Base-by-base conservation (phyloP, 2,329 filamentous ascomycete species). In the Hymenoscyphus infarciens region DNA sequence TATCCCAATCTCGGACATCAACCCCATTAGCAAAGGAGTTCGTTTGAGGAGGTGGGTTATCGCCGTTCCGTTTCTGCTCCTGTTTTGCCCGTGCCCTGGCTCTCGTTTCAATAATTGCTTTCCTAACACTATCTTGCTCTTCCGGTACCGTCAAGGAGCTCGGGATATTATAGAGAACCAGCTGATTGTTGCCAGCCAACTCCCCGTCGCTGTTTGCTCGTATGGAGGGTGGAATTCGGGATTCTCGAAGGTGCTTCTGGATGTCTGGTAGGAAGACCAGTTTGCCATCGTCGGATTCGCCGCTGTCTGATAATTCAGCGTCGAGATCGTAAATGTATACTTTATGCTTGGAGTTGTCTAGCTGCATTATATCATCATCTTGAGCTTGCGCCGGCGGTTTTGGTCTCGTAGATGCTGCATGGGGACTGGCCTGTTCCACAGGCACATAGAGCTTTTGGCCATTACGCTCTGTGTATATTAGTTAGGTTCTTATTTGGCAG, bases 281-380 rank as follows among this genome's bases (percentile, higher is more conserved):
- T 68, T 80, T 83, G 25, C 84, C 80, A 58, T 80, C 77, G 61
- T 86, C 81, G 52, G 84, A 80, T 56, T 81, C 78, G 64, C 89
- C 85, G 31, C 82, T 79, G 67, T 88, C 86, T 15, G 88, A 88
- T 56, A 98, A 83, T 77, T 98, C 94, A 70, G 89, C 89, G 73
- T 96, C 92, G 10, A 99, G 81, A 76, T 96, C 87, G 79, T 93
- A 88, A 70, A 99, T 92, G 81, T 95, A 97, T 64, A 97, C 86
- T 73, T 89, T 91, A 78, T 96, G 83, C 71, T 90, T 90, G 35
- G 90, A 70, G 76, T 97, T 88, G 77, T 98, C 93, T 64, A 98
- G 75, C 62, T 89, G 83, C 94, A 98, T 97, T 62, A 76, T 73
- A 69, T 92, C 88, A 66, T 84, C 78, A 22, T 73, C 72, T 56